These are phyloP conservation scores for Colletotrichum filicis DNA, from an alignment of 2,329 filamentous ascomycete genomes.

Conservation along the genomic window DNA sequence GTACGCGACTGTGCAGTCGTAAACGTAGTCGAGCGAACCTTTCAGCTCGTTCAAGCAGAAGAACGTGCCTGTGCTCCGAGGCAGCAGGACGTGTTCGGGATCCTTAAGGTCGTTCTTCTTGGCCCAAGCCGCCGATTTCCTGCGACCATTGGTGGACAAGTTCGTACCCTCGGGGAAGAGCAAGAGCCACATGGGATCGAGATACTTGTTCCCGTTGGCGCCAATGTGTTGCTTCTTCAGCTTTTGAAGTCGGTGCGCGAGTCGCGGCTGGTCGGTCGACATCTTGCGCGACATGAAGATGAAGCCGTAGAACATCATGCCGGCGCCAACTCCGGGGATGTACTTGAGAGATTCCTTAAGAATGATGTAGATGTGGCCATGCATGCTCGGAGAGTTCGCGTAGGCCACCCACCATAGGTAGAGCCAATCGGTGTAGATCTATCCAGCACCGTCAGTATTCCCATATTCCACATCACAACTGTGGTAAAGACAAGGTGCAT, in stretches of 20 bases:
- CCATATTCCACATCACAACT: background rate
- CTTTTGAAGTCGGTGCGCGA: slow-evolving; percentile 78
- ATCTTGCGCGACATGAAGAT: slow-evolving; percentile 94
- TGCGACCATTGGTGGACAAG: slow-evolving; percentile 75
- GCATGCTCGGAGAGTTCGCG: slow-evolving; percentile 77
- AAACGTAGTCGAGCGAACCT: slow-evolving; percentile 82
- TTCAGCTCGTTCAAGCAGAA: slow-evolving; percentile 83
- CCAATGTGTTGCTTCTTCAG: slow-evolving; percentile 69
- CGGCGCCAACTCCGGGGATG: slow-evolving; percentile 82
- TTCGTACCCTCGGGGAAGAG: slow-evolving; percentile 93
- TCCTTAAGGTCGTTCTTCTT: slow-evolving; percentile 80
- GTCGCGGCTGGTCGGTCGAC: slow-evolving; percentile 80
- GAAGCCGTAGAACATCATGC: slow-evolving; percentile 88
- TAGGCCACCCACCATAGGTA: slow-evolving; percentile 97
- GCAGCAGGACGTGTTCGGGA: slow-evolving; percentile 78
- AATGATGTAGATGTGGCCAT: slow-evolving; percentile 90
- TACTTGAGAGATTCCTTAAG: slow-evolving; percentile 87
- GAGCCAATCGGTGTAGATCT: slow-evolving; percentile 91
- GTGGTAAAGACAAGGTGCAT: background rate
- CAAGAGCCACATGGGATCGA: slow-evolving; percentile 89
- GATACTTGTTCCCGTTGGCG: slow-evolving; percentile 64
- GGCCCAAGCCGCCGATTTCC: slow-evolving; percentile 80
- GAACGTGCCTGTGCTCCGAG: slow-evolving; percentile 82
- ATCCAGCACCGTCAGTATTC: slow-evolving; percentile 28
- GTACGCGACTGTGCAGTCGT: slow-evolving; percentile 95